Base-by-base conservation (phyloP, 345 rosid species). In the Geranium rotundifolium region DNA sequence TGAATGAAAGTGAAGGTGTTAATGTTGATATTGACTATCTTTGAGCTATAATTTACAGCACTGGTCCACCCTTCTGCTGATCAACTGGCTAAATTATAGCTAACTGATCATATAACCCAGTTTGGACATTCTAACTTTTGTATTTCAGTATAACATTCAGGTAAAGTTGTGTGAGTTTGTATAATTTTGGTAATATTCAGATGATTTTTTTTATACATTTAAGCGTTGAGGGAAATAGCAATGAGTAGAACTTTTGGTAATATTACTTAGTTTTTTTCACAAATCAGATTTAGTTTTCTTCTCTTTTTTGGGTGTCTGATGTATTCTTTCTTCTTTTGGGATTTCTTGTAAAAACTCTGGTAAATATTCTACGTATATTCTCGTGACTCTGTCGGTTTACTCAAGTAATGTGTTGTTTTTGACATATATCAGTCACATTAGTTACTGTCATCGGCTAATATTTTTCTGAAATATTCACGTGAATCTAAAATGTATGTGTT, bases 1-100 rank as follows among this genome's bases (percentile, higher is more conserved):
- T 20, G 60, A 65, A 19, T 61, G 56, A 23, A 52, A 37, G 30
- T 55, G 68, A 75, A 29, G 64, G 17, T 31, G 59, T 23, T 65
- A 27, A 61, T 56, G 60, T 17, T 19, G 30, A 19, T 9, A 19
- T 57, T 19, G 29, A 0, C 1, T 19, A 7, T 17, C 58, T 23
- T n/a, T 56, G 18, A 19, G 7, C 18, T 13, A 56, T 23, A 17
- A 57, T 57, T 19, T 57, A 41, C 50, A 41, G 9, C 1, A 41
- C 10, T 5, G 9, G 50, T 41, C 50, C 9, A 9, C 10, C 18
- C 6, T 3, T 52, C 18, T 54, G 13, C 57, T 10, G 1, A 10
- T 54, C 17, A 19, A 54, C 18, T 1, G 19, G 16, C 3, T 54
- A 54, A 54, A 15, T 16, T 54, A 17, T 54, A 54, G 17, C 57